Evolutionary conservation across 495 filamentous ascomycete species (phyloP).

Genomic region (Trichoderma reesei): DNA sequence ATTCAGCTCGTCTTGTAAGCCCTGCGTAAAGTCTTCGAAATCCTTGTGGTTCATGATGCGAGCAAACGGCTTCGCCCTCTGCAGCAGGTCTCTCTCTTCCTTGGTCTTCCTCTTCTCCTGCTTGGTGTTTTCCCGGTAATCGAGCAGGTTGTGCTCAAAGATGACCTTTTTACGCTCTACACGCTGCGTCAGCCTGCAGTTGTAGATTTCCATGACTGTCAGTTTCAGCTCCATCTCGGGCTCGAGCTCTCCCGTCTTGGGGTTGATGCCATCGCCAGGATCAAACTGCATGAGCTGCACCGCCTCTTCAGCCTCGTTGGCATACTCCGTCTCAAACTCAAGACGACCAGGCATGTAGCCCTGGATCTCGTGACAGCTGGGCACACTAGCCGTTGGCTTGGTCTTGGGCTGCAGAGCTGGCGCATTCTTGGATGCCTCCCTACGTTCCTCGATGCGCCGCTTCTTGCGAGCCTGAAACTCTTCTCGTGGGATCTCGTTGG

Average conservation of each 20-base stretch:
- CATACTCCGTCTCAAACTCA: conserved; percentile 95
- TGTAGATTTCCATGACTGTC: conserved; percentile 98
- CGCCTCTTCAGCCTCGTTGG: conserved; percentile 95
- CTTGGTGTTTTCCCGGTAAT: conserved; percentile 81
- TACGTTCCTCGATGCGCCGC: conserved; percentile 82
- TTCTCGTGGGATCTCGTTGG: conserved; percentile 72
- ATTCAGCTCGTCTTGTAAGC: conserved; percentile 81
- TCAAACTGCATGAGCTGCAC: conserved; percentile 98
- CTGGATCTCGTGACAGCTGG: conserved; percentile 92
- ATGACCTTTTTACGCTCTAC: conserved; percentile 96
- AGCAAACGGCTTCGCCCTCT: conserved; percentile 91
- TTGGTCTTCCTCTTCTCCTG: conserved; percentile 91
- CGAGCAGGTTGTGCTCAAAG: conserved; percentile 86
- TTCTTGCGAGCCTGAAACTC: conserved; percentile 94
- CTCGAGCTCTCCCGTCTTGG: conserved; percentile 69
- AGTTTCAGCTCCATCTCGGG: conserved; percentile 96
- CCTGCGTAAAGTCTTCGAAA: conserved; percentile 75
- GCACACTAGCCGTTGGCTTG: conserved; percentile 89
- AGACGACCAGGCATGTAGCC: conserved; percentile 97
- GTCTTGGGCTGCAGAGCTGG: conserved; percentile 80
- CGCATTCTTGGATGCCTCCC: conserved; percentile 77
- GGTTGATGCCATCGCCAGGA: conserved; percentile 83
- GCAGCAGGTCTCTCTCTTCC: conserved; percentile 81
- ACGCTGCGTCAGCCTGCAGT: conserved; percentile 77
- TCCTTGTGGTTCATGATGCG: conserved; percentile 92